Evolutionary conservation across 306 rosid genomes (phyloP).

Genomic region (Spatholobus suberectus): DNA sequence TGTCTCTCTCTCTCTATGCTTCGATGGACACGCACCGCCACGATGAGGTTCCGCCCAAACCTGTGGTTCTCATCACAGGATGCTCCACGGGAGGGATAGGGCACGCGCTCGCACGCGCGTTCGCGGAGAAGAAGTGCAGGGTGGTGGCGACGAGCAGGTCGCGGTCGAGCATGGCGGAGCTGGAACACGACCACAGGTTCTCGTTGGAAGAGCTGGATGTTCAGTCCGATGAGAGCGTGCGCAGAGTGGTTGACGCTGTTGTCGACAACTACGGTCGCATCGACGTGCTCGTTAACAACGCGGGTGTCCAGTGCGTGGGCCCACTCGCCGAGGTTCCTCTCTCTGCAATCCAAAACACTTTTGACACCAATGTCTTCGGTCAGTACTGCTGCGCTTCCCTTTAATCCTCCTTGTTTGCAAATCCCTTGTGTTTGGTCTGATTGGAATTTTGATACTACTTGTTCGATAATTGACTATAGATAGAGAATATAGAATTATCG

Average conservation of each 20-base stretch:
- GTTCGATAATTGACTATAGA: too few species aligned
- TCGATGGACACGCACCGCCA: too few species aligned
- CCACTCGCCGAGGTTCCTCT: conserved; percentile 84
- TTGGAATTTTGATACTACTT: too few species aligned
- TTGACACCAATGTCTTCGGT: conserved; percentile 83
- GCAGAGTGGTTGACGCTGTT: conserved; percentile 49
- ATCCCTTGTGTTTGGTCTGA: too few species aligned
- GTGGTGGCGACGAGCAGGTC: conserved; percentile 86
- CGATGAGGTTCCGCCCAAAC: background rate
- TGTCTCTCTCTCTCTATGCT: too few species aligned
- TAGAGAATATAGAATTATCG: too few species aligned
- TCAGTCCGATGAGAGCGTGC: conserved; percentile 71
- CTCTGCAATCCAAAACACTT: conserved; percentile 59
- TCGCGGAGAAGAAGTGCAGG: conserved; percentile 64
- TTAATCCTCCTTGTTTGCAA: too few species aligned
- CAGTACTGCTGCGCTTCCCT: background rate
- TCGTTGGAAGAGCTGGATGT: conserved; percentile 77
- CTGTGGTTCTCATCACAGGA: conserved; percentile 80
- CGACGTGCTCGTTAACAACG: conserved; percentile 84
- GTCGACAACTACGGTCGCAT: conserved; percentile 60
- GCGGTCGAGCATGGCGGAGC: conserved; percentile 60
- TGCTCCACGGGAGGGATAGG: conserved; percentile 80
- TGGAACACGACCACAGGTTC: conserved; percentile 59
- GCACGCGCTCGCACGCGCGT: conserved; percentile 72
- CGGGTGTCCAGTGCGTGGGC: conserved; percentile 80